A percentile compares a stretch with the other conserved stretches of the same genome.
These are phyloP conservation scores for Chrysopogon serrulatus DNA, from an alignment of 176 grass and related monocot genomes.

Conservation along the genomic window DNA sequence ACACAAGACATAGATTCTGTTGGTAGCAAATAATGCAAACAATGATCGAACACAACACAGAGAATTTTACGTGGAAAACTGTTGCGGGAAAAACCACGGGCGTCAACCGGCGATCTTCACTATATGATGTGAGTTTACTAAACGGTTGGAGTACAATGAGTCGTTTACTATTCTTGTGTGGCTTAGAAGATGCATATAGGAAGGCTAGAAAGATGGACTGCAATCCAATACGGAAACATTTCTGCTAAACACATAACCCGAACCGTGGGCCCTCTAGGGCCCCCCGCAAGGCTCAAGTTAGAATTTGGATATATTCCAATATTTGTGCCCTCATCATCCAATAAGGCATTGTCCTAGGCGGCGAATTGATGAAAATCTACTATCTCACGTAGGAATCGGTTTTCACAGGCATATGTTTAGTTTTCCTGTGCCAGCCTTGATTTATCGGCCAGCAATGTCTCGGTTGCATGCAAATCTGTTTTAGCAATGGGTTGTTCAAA, in stretches of 20 bases:
- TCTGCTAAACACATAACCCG: background rate
- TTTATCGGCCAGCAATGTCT: constrained; percentile 50
- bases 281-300: background rate
- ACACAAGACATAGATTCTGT: background rate
- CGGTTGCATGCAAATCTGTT: constrained; percentile 55
- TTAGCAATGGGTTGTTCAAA: background rate
- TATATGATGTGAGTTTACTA: background rate
- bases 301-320: background rate
- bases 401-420: constrained; percentile 46
- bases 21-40: too few species aligned
- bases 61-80: too few species aligned
- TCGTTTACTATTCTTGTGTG: background rate
- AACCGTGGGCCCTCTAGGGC: background rate
- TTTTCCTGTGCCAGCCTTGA: constrained; percentile 50
- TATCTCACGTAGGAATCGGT: constrained; percentile 47
- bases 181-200: background rate
- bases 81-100: too few species aligned
- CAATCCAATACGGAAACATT: background rate
- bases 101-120: background rate
- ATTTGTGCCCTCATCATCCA: constrained; percentile 22
- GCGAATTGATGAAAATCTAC: constrained; percentile 59
- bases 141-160: background rate
- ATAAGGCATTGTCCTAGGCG: constrained; percentile 1
- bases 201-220: too few species aligned
- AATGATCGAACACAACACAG: too few species aligned